These are phyloP conservation scores for Pulveroboletus sp. DNA, from an alignment of 768 basidiomycete species.

Conservation along the genomic window DNA sequence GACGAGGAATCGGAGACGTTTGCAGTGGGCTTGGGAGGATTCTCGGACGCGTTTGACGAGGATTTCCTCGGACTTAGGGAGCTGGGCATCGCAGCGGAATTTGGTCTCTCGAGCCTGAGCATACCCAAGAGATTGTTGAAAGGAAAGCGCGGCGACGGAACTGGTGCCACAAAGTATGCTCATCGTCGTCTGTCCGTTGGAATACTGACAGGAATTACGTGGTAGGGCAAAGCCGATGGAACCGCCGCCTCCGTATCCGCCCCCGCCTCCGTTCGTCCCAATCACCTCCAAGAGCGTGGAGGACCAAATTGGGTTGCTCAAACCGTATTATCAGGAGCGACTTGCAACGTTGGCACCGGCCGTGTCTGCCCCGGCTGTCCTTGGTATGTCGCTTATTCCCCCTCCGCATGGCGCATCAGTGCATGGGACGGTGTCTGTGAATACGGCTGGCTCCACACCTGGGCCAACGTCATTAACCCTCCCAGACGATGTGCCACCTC, in stretches of 20 bases:
- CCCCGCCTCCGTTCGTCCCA: conserved; percentile 75
- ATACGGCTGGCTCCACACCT: not conserved
- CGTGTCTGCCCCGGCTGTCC: conserved; percentile 12
- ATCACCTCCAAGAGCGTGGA: conserved; percentile 63
- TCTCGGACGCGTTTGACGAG: conserved; percentile 83
- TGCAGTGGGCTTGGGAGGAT: conserved; percentile 68
- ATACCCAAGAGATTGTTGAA: conserved; percentile 77
- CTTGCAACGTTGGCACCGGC: conserved; percentile 40
- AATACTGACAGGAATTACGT: conserved; percentile 3
- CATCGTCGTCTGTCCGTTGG: not conserved
- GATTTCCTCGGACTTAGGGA: conserved; percentile 90
- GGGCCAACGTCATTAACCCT: conserved; percentile 35
- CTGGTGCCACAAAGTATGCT: conserved; percentile 47
- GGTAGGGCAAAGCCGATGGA: conserved; percentile 60
- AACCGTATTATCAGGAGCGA: conserved; percentile 62
- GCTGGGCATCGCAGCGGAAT: conserved; percentile 82
- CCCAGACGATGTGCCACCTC: conserved; percentile 58
- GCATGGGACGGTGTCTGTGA: not conserved
- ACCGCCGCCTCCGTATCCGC: conserved; percentile 79
- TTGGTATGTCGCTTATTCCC: conserved; percentile 17
- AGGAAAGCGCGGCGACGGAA: conserved; percentile 47
- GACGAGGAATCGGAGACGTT: conserved; percentile 66
- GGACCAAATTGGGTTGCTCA: conserved; percentile 82
- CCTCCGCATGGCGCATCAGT: conserved; percentile 4
- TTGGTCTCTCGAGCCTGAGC: conserved; percentile 70